Evolutionary conservation across 2,329 filamentous ascomycete genomes (phyloP), one percentile per base, ranked within the genome.

Genomic region (Fusarium fujikuroi): DNA sequence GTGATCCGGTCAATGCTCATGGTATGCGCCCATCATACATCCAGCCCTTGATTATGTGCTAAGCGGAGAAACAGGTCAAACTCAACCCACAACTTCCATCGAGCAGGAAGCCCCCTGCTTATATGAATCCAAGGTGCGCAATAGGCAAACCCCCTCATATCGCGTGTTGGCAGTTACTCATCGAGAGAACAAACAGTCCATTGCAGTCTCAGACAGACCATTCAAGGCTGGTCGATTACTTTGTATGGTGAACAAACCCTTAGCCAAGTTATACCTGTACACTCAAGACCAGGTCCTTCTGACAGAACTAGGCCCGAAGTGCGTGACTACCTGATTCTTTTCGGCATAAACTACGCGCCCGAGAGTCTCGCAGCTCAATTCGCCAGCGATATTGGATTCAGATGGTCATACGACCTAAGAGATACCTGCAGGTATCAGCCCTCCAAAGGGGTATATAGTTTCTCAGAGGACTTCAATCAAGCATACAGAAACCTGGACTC

Each of bases 261-360:
- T 0, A 21, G 19, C 44, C 14, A n/a, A 5, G 16, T 10, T 9
- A 5, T 19, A 0, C 14, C 6, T 16, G 4, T 9, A 30, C 2
- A 3, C 25, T n/a, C 1, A 16, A 12, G 19, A n/a, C 2, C 0
- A 16, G 19, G 14, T 49, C 28, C 14, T 5, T 47, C 44, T 49
- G 14, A 49, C 28, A n/a, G 5, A 15, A 2, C 0, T 16, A 49
- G 46, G 46, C 46, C 46, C 28, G 46, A 49, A 32, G 46, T 49
- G 7, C 46, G 46, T 0, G 46, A 49, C 3, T 49, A 49, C 21
- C 10, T 49, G 1, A 49, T 49, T 16, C 46, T 49, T 0, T 49
- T 49, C 0, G 46, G 46, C 10, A 49, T 49, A 3, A 49, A 49
- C 3, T 32, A 30, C 28, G 46, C 46, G 7, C 46, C 46, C 0